Base-by-base conservation (phyloP, 768 basidiomycete species). In the Suillus luteus region DNA sequence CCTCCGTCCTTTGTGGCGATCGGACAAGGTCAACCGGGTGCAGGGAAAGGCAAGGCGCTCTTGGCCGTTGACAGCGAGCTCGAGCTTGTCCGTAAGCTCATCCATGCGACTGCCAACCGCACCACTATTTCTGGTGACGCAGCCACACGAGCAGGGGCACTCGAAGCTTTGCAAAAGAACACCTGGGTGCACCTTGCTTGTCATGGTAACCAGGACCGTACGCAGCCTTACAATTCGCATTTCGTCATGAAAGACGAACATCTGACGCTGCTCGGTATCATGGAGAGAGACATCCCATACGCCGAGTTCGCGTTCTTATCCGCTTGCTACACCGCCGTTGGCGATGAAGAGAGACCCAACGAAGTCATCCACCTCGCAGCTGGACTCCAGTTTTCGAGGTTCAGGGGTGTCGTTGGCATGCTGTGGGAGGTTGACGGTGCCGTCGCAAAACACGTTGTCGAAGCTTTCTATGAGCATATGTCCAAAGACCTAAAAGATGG, bases 291-390 rank as follows among this genome's bases (percentile, higher is more conserved):
- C 31, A n/a, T 55, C 12, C 40, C 38, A 6, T 40, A 41, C 11
- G 59, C 60, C 19, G 63, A 54, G 15, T 64, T 61, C 11, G 63
- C 60, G 22, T 64, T 61, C 15, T 60, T 72, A 31, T 71, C 71
- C 12, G 71, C 71, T 0, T 43, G 43, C 19, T 19, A 43, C 22
- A 72, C 71, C 5, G 71, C 71, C 5, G 64, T 60, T 9, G 70
- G 70, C 12, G 63, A 69, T n/a, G 35, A 38, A 5, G 46, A 37
- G 40, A 64, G 59, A 0, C 67, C 67, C 1, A 69, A 70, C 17
- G 71, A 72, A 55, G 61, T 61, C 3, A 51, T 71, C 5, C 71
- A 72, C 44, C 63, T 72, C 10, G 69, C 71, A n/a, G 66, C 71
- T 14, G 70, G 68, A 5, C 59, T 72, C 63, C 64, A 71, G 41